A percentile compares a stretch with the other conserved stretches of the same genome.
Conservation (phyloP, 2,329 filamentous ascomycete genomes). For the Metarhizium rileyi region DNA sequence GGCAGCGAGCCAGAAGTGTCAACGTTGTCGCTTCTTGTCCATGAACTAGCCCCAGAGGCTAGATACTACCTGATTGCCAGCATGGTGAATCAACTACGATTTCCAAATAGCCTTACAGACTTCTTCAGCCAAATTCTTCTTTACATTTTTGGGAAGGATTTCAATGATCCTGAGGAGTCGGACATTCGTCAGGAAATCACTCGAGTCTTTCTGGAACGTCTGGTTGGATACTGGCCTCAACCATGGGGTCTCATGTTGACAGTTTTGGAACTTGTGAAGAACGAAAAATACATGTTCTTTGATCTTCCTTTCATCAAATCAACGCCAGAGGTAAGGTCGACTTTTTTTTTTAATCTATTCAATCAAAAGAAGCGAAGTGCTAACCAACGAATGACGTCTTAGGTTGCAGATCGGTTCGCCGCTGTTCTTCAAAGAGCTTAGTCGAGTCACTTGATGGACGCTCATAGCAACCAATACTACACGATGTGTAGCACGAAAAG, state of each 20-base stretch:
- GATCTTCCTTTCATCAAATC: conserved; percentile 86
- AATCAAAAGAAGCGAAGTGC: too few species aligned
- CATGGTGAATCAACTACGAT: conserved; percentile 86
- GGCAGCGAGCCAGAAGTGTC: conserved; percentile 47
- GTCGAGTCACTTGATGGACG: background rate
- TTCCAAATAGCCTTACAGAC: conserved; percentile 79
- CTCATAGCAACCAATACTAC: background rate
- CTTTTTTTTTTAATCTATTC: too few species aligned
- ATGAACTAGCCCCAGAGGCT: conserved; percentile 64
- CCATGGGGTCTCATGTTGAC: conserved; percentile 92
- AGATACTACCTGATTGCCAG: conserved; percentile 78
- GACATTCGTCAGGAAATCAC: conserved; percentile 87
- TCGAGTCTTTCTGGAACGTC: conserved; percentile 75
- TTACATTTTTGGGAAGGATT: conserved; percentile 72
- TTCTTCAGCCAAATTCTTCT: conserved; percentile 85
- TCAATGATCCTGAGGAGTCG: conserved; percentile 61
- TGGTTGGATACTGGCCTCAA: conserved; percentile 83
- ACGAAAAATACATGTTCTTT: conserved; percentile 85
- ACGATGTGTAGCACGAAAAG: background rate
- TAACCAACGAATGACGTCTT: conserved; percentile 6
- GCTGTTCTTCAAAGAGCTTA: conserved; percentile 25
- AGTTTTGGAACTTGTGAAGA: conserved; percentile 82
- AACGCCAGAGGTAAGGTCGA: conserved; percentile 66
- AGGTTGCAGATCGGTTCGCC: conserved; percentile 28
- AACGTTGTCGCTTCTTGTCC: conserved; percentile 66